Conservation (phyloP, 2,329 filamentous ascomycete species). For the Aspergillus sergii region DNA sequence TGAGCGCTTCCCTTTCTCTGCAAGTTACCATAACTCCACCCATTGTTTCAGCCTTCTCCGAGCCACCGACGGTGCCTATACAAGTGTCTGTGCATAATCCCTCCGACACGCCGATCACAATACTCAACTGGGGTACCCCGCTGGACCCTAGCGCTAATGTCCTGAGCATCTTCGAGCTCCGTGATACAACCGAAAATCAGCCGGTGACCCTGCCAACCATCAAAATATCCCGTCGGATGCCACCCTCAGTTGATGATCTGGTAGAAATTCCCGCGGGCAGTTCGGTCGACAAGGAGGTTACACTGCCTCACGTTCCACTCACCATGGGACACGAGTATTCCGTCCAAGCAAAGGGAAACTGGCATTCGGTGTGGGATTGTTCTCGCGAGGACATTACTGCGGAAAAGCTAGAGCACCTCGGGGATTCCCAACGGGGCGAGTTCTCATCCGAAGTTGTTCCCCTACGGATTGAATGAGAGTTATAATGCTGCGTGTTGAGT, state of each 20-base stretch:
- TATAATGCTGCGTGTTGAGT: background rate
- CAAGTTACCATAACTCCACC: slow-evolving; percentile 22
- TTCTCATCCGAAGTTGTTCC: slow-evolving; percentile 28
- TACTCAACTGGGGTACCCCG: slow-evolving; percentile 43
- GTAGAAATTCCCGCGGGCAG: slow-evolving; percentile 32
- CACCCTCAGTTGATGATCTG: slow-evolving; percentile 31
- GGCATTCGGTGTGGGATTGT: slow-evolving; percentile 39
- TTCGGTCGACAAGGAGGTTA: slow-evolving; percentile 25
- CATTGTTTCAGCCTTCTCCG: slow-evolving; percentile 15
- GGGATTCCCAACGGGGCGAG: slow-evolving; percentile 22
- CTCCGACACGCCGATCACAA: slow-evolving; percentile 29
- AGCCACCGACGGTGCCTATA: slow-evolving; percentile 25
- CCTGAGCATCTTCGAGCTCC: slow-evolving; percentile 34
- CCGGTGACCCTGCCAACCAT: slow-evolving; percentile 32
- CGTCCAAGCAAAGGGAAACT: slow-evolving; percentile 35
- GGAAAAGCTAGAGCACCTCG: slow-evolving; percentile 24
- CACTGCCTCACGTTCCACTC: slow-evolving; percentile 30
- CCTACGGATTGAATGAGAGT: slow-evolving; percentile 18
- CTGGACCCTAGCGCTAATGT: slow-evolving; percentile 36
- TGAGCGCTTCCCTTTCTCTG: slow-evolving; percentile 4
- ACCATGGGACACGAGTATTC: slow-evolving; percentile 35
- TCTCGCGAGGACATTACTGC: slow-evolving; percentile 25
- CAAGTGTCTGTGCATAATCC: slow-evolving; percentile 33
- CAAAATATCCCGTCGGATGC: slow-evolving; percentile 37
- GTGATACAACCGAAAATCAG: slow-evolving; percentile 24